phyloP scores from a whole-genome alignment of 108 stramenopile genomes.

The Cyclotella atomus region DNA sequence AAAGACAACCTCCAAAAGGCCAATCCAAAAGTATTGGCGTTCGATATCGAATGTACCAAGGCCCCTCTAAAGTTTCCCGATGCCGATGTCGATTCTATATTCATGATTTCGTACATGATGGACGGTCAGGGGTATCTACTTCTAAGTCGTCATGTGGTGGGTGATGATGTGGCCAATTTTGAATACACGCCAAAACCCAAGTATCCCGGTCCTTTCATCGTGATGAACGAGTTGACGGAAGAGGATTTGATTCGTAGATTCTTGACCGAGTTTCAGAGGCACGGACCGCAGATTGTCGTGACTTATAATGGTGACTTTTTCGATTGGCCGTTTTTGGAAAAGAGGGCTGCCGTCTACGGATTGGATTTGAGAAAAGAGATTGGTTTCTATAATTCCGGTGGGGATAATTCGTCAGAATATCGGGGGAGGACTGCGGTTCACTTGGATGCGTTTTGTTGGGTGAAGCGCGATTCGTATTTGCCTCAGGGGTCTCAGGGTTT shows the following conservation, averaged over 20 bases:
- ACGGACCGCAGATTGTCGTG: conserved; percentile 95
- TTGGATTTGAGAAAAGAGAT: conserved; percentile 88
- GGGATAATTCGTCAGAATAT: conserved; percentile 59
- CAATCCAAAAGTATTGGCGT: conserved; percentile 93
- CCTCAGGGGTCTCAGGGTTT: conserved; percentile 98
- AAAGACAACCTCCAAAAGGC: conserved; percentile 92
- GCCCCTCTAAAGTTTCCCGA: conserved; percentile 98
- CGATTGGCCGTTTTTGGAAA: conserved; percentile 98
- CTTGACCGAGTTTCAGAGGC: conserved; percentile 80
- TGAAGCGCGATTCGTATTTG: conserved; percentile 98
- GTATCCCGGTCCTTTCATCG: conserved; percentile 96
- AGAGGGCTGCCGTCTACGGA: conserved; percentile 82
- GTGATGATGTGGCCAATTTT: conserved; percentile 94
- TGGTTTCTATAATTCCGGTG: conserved; percentile 71
- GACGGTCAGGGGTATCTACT: conserved; percentile 93
- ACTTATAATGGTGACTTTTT: conserved; percentile 99
- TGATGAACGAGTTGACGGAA: conserved; percentile 94
- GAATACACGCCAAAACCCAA: conserved; percentile 97
- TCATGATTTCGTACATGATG: conserved; percentile 99
- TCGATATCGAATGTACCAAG: conserved; percentile 99
- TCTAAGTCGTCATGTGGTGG: conserved; percentile 88
- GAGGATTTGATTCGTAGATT: conserved; percentile 82
- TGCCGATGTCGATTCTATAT: conserved; percentile 93
- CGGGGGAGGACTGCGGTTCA: conserved; percentile 88
- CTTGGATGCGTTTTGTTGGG: conserved; percentile 98